These are phyloP conservation scores for Saccharomycodes ludwigii DNA, from an alignment of 805 yeast genomes.

Conservation along the genomic window DNA sequence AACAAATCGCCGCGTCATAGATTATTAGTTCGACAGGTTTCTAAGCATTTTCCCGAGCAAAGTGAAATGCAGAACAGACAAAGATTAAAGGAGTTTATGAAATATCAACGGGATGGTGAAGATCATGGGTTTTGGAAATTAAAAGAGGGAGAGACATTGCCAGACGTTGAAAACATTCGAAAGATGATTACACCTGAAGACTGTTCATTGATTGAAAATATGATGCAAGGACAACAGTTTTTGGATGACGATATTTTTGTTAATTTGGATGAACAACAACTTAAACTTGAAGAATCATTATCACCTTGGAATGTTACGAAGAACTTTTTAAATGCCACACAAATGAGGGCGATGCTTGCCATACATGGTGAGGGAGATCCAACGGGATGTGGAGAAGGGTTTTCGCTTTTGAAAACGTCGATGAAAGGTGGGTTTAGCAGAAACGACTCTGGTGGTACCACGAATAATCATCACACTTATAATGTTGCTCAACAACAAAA, in stretches of 20 bases:
- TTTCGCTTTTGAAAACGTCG: slow-evolving; percentile 77
- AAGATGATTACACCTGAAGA: slow-evolving; percentile 91
- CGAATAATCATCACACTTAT: slow-evolving; percentile 56
- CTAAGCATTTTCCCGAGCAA: slow-evolving; percentile 91
- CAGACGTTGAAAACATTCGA: slow-evolving; percentile 63
- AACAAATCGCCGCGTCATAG: slow-evolving; percentile 64
- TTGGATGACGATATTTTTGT: slow-evolving; percentile 69
- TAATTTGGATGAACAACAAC: slow-evolving; percentile 33
- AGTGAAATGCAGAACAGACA: slow-evolving; percentile 96
- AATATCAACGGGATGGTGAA: slow-evolving; percentile 84
- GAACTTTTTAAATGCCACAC: slow-evolving; percentile 86
- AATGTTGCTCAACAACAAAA: slow-evolving; percentile 80
- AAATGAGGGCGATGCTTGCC: slow-evolving; percentile 93
- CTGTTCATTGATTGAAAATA: slow-evolving; percentile 70
- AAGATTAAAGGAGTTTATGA: slow-evolving; percentile 94
- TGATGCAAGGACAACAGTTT: slow-evolving; percentile 87
- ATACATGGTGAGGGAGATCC: slow-evolving; percentile 93
- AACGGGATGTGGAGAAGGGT: slow-evolving; percentile 80
- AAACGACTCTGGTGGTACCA: slow-evolving; percentile 15
- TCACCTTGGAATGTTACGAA: slow-evolving; percentile 93
- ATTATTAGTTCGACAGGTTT: slow-evolving; percentile 73
- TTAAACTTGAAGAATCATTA: slow-evolving; percentile 66
- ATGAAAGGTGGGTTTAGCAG: slow-evolving; percentile 83
- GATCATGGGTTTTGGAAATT: slow-evolving; percentile 95
- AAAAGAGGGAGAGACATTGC: slow-evolving; percentile 52